Base-by-base conservation (phyloP, 768 basidiomycete genomes). In the Pseudohyphozyma bogoriensis region DNA sequence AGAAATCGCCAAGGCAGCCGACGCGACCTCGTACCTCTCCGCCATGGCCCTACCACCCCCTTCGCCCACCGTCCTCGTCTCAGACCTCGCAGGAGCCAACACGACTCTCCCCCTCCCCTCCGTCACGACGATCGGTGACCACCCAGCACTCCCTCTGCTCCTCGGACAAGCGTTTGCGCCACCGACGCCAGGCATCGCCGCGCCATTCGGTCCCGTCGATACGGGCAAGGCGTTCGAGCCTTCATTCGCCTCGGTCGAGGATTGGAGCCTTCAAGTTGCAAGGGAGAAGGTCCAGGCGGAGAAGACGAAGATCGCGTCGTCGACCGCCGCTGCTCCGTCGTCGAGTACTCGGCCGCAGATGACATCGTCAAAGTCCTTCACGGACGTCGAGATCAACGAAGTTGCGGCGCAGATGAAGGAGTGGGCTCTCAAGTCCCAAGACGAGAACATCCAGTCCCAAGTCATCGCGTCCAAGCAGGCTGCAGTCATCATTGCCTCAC, bases 41-140 rank as follows among this genome's bases (percentile, higher is more conserved):
- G 4, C 39, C 18, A 68, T 68, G 67, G 35, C 56, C 26, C 54
- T 68, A n/a, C 67, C 67, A 9, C 67, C 67, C 12, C 67, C 67
- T 32, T 60, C 58, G 8, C 67, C 67, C 29, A 56, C 58, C 10
- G 56, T 51, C 13, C 55, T 66, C 29, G 58, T 62, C 40, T 18
- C 53, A 29, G 24, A 15, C 47, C 33, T 45, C 58, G 35, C 60
- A 52, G 40, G 49, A 37, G 32, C 35, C 45, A 3, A 26, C 42
- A 4, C 15, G 28, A 26, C 12, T 22, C 8, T 28, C 33, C 26
- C 18, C 22, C 49, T 40, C 32, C 24, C 13, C 4, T n/a, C 46
- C 33, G 42, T 50, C 57, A 46, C 37, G 15, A 29, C 50, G 15
- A 45, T 51, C 28, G 47, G 54, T 6, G 39, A 35, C 15, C 66